Conservation (phyloP, 768 basidiomycete genomes). For the Boletus eberwhitei region DNA sequence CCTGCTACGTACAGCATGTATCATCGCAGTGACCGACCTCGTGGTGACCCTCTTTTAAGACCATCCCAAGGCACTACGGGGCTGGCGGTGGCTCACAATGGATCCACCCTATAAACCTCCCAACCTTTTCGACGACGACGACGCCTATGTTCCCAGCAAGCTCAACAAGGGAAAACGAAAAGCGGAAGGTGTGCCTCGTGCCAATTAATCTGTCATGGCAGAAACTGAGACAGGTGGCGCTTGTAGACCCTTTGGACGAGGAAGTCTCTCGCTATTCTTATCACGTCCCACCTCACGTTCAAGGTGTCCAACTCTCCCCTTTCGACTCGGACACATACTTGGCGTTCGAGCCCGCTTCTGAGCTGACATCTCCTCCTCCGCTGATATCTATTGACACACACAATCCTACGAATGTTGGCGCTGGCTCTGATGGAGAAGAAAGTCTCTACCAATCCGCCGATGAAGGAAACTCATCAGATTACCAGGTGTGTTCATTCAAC, state of each 20-base stretch:
- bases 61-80: not conserved
- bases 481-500: conserved; percentile 11
- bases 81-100: conserved; percentile 5
- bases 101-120: conserved; percentile 7
- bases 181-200: conserved; percentile 13
- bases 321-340: too few relatives aligned
- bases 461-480: not conserved
- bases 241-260: conserved; percentile 10
- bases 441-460: conserved; percentile 17
- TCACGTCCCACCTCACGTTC: not conserved
- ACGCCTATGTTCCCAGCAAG: not conserved
- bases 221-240: not conserved
- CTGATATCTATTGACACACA: not conserved
- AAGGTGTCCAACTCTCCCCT: not conserved
- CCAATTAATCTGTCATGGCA: not conserved
- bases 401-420: not conserved
- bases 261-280: too few relatives aligned
- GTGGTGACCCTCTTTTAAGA: conserved; percentile 9
- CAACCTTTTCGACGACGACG: conserved; percentile 2
- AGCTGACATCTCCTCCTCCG: not conserved
- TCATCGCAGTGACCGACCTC: conserved; percentile 6
- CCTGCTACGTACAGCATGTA: conserved; percentile 9
- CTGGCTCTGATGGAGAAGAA: conserved; percentile 3
- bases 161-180: conserved; percentile 22
- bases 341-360: not conserved